Conservation (phyloP, 202 grass and related monocot species). For the Saccharum hybrid region DNA sequence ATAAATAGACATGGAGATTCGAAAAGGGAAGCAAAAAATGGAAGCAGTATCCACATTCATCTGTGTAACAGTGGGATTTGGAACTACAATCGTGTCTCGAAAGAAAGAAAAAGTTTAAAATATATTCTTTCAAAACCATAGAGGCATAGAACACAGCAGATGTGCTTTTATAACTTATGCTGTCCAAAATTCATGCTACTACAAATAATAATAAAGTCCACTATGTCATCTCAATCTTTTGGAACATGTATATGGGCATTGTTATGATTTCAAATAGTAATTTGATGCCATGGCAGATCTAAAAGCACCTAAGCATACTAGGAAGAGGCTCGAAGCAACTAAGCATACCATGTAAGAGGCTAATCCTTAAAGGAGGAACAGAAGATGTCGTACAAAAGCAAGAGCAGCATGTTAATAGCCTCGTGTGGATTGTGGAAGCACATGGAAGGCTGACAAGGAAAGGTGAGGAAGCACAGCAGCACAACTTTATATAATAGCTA, state of each 20-base stretch:
- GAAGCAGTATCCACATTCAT: conserved; percentile 7
- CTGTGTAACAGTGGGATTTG: not conserved
- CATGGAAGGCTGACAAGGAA: not conserved
- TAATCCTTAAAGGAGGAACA: not conserved
- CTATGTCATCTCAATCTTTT: not conserved
- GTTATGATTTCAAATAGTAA: not conserved
- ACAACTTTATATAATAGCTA: conserved; percentile 1
- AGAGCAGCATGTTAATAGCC: not conserved
- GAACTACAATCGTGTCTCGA: not conserved
- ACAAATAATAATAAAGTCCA: not conserved
- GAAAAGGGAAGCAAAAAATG: conserved; percentile 2
- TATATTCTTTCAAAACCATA: conserved; percentile 8
- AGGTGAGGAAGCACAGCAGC: not conserved
- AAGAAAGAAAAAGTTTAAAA: not conserved
- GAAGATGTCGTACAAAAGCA: not conserved
- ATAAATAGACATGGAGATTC: not conserved
- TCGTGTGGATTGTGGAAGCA: not conserved
- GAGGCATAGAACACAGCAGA: not conserved
- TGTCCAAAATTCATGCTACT: not conserved
- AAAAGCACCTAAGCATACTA: not conserved
- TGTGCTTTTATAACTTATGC: not conserved
- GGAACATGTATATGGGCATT: not conserved
- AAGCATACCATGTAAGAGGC: not conserved
- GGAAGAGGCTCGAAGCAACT: not conserved
- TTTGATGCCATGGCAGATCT: not conserved